These are phyloP conservation scores for Hemileccinum rubropunctum DNA, from an alignment of 768 basidiomycete genomes.

Conservation along the genomic window DNA sequence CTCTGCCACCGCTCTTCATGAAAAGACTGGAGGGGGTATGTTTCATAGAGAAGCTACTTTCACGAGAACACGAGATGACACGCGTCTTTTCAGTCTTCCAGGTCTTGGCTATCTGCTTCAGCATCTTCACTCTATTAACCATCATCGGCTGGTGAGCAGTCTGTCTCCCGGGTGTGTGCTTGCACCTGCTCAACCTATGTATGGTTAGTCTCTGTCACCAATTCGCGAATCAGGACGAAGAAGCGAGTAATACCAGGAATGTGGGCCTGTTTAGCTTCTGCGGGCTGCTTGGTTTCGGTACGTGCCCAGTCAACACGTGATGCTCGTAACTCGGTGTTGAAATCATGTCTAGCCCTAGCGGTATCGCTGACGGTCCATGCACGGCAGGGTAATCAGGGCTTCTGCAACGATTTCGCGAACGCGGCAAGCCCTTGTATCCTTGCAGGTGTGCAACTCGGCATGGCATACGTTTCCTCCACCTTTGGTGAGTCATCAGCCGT, in stretches of 20 bases:
- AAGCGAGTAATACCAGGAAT: slow-evolving; percentile 23
- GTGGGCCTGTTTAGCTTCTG: slow-evolving; percentile 20
- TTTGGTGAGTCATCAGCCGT: slow-evolving; percentile 21
- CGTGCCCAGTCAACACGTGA: background rate
- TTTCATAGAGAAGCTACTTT: background rate
- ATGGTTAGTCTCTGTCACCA: slow-evolving; percentile 17
- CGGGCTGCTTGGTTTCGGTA: slow-evolving; percentile 19
- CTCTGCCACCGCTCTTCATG: slow-evolving; percentile 15
- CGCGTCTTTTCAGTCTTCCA: slow-evolving; percentile 19
- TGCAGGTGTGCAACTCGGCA: slow-evolving; percentile 22
- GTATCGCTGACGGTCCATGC: slow-evolving; percentile 29
- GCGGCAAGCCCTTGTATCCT: slow-evolving; percentile 17
- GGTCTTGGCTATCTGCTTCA: slow-evolving; percentile 11
- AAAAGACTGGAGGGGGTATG: slow-evolving; percentile 23
- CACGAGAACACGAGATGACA: background rate
- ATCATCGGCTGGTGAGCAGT: slow-evolving; percentile 21
- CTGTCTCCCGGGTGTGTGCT: background rate
- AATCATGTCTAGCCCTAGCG: slow-evolving; percentile 12
- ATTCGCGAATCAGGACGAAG: slow-evolving; percentile 8
- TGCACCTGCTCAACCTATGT: background rate
- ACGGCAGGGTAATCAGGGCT: slow-evolving; percentile 14
- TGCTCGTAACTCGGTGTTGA: background rate
- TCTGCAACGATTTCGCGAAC: slow-evolving; percentile 32
- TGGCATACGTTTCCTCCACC: slow-evolving; percentile 30
- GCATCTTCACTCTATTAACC: slow-evolving; percentile 7